These are phyloP conservation scores for Tulasnella calospora DNA, from an alignment of 768 basidiomycete genomes.

Conservation along the genomic window DNA sequence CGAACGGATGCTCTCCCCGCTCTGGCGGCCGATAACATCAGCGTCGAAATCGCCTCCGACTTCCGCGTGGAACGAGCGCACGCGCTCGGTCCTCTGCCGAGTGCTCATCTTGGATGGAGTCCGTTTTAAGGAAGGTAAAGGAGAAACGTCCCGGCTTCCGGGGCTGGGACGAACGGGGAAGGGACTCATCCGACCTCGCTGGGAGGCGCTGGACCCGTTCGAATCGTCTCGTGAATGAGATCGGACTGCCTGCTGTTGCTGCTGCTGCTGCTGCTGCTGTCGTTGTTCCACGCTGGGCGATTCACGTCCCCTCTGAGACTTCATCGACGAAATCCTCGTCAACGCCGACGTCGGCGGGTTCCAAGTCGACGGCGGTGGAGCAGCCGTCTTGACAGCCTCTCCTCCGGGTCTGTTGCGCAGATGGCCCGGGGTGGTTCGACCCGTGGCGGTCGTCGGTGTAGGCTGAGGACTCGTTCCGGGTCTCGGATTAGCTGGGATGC, in stretches of 20 bases:
- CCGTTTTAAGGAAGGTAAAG: background rate
- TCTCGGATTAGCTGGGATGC: background rate
- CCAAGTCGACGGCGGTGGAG: background rate
- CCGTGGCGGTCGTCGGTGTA: background rate
- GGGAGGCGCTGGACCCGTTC: background rate
- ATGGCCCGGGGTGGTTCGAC: background rate
- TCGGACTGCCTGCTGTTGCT: background rate
- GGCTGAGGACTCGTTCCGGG: background rate
- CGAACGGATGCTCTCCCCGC: background rate
- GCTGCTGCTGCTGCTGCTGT: background rate
- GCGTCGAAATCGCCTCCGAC: background rate
- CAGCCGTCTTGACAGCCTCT: background rate
- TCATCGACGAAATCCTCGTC: conserved; percentile 1
- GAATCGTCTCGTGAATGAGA: background rate
- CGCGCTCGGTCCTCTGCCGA: background rate
- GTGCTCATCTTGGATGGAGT: background rate
- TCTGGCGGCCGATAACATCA: background rate
- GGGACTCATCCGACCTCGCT: background rate
- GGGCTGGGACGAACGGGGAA: background rate
- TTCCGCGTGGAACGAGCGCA: background rate
- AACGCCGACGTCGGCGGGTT: background rate
- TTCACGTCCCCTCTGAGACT: background rate
- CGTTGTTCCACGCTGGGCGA: background rate
- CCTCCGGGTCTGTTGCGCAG: background rate
- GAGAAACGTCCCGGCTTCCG: background rate